phyloP scores from a whole-genome alignment of 352 stramenopile genomes.

The Pythium chondricola region DNA sequence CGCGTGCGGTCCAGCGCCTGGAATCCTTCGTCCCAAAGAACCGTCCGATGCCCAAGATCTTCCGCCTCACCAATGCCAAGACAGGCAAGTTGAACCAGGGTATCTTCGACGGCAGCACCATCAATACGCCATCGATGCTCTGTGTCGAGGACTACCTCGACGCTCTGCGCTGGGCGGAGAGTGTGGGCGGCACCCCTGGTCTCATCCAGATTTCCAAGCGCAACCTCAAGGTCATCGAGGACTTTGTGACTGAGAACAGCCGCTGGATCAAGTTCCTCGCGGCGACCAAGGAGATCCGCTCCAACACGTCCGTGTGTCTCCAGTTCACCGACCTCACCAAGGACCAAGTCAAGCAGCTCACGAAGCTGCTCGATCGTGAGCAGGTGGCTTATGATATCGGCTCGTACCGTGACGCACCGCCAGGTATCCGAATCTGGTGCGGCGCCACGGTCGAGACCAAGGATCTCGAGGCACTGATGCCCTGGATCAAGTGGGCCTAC shows the following conservation, averaged over 20 bases:
- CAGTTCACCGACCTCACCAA: slow-evolving; percentile 90
- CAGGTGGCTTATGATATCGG: slow-evolving; percentile 97
- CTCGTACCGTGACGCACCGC: slow-evolving; percentile 97
- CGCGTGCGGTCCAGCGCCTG: slow-evolving; percentile 94
- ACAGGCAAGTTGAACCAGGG: slow-evolving; percentile 90
- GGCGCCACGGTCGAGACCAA: slow-evolving; percentile 98
- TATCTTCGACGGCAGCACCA: slow-evolving; percentile 98
- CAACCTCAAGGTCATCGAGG: slow-evolving; percentile 94
- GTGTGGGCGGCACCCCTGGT: slow-evolving; percentile 89
- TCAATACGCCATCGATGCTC: slow-evolving; percentile 99
- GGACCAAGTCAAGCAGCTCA: slow-evolving; percentile 96
- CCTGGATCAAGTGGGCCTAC: slow-evolving; percentile 98
- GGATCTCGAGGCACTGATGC: slow-evolving; percentile 96
- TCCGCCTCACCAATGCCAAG: slow-evolving; percentile 95
- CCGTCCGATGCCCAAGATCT: slow-evolving; percentile 98
- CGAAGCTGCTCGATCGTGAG: slow-evolving; percentile 93
- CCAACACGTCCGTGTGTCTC: slow-evolving; percentile 97
- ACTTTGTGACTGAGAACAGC: slow-evolving; percentile 95
- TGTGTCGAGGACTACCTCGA: slow-evolving; percentile 99
- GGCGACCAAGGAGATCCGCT: slow-evolving; percentile 89
- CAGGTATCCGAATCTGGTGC: slow-evolving; percentile 98
- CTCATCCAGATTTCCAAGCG: slow-evolving; percentile 92
- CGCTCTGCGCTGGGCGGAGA: slow-evolving; percentile 94
- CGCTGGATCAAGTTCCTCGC: slow-evolving; percentile 97
- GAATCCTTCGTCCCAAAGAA: slow-evolving; percentile 90